A percentile compares a stretch with the other conserved stretches of the same genome.
These are phyloP conservation scores for Ceriops decandra DNA, from an alignment of 345 rosid species.

Conservation along the genomic window DNA sequence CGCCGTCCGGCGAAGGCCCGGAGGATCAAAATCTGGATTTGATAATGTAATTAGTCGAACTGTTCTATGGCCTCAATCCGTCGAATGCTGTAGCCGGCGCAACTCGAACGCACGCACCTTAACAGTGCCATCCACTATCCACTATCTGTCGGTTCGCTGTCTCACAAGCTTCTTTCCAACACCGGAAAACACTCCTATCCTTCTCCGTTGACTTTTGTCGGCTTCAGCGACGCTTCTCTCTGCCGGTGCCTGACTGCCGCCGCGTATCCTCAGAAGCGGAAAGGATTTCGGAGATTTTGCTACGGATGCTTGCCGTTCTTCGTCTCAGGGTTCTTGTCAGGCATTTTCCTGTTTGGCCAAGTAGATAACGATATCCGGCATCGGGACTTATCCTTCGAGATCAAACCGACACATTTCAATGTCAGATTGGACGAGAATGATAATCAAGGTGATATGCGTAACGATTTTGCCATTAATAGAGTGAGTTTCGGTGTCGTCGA, in stretches of 20 bases:
- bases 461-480: conserved; percentile 4
- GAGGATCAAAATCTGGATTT: neutral
- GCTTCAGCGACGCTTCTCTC: conserved; percentile 20
- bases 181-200: conserved; percentile 34
- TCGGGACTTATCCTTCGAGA: conserved; percentile 61
- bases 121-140: conserved; percentile 11
- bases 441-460: neutral
- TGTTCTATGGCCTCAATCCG: conserved; percentile 77
- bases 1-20: neutral
- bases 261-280: conserved; percentile 32
- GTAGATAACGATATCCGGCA: conserved; percentile 40
- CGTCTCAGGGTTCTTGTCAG: conserved; percentile 55
- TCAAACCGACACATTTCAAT: conserved; percentile 53
- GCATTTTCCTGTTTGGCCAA: conserved; percentile 58
- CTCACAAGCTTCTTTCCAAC: conserved; percentile 31
- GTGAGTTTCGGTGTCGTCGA: conserved; percentile 9
- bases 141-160: neutral
- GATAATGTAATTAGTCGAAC: conserved; percentile 21
- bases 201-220: conserved; percentile 18
- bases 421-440: conserved; percentile 32
- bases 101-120: conserved; percentile 53
- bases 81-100: conserved; percentile 77
- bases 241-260: conserved; percentile 28
- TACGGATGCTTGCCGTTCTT: conserved; percentile 60
- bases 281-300: conserved; percentile 58